Evolutionary conservation across 1,284 basidiomycete species (phyloP).

Genomic region (Fistulinella cinereoalba): DNA sequence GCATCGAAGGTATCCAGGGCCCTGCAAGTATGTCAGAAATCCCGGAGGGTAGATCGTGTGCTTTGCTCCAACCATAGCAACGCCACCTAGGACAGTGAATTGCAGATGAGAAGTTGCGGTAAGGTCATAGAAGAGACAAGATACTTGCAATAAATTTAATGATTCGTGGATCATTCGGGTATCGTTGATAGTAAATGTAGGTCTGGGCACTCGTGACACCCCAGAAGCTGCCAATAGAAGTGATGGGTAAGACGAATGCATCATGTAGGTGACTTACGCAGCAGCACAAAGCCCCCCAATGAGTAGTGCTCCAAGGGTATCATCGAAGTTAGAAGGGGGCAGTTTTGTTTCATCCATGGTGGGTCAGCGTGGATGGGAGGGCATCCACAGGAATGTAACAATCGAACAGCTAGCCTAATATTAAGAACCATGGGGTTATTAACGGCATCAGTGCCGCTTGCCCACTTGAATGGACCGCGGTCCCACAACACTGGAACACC

Average conservation of each 20-base stretch:
- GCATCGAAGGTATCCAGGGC: slow-evolving; percentile 50
- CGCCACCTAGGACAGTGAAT: slow-evolving; percentile 1
- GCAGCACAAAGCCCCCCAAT: slow-evolving; percentile 46
- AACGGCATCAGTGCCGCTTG: background rate
- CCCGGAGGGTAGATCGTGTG: no score
- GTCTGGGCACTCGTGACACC: slow-evolving; percentile 56
- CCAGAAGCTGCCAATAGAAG: slow-evolving; percentile 47
- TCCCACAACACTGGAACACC: background rate
- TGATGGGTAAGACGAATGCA: background rate
- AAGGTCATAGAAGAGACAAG: no score
- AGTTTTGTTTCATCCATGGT: background rate
- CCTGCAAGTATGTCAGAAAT: slow-evolving; percentile 23
- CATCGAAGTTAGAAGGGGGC: slow-evolving; percentile 21
- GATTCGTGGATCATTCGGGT: slow-evolving; percentile 36
- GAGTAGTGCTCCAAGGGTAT: slow-evolving; percentile 49
- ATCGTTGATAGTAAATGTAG: slow-evolving; percentile 47
- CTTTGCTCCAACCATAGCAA: slow-evolving; percentile 20
- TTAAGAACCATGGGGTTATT: slow-evolving; percentile 5
- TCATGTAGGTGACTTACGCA: slow-evolving; percentile 33
- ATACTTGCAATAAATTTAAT: slow-evolving; percentile 42
- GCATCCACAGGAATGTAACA: background rate
- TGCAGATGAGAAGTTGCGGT: background rate
- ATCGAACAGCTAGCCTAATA: background rate
- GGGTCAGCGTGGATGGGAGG: background rate
- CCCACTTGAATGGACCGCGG: background rate